Base-by-base conservation (phyloP, 148 eudicot species). In the Pharnaceum exiguum region DNA sequence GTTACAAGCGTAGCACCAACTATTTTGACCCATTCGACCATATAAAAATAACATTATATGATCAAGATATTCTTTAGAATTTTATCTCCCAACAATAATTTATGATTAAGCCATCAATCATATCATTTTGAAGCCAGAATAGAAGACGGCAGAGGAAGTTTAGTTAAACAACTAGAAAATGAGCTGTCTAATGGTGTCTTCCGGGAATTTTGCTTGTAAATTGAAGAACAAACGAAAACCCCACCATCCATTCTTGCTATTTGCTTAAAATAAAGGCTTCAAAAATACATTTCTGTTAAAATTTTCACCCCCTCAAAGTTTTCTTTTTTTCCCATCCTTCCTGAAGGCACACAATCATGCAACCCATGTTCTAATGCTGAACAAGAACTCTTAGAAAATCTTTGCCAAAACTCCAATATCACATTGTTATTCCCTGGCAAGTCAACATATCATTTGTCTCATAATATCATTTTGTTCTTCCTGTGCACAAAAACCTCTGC, bases 341-440 rank as follows among this genome's bases (percentile, higher is more conserved):
- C 15, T 25, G 11, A 54, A 21, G 33, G 23, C 21, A 40, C 46
- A 46, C 37, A 40, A 39, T 42, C 75, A 71, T 71, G 75, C 75
- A 71, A 17, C 70, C 75, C 70, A 71, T 60, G 68, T 57, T 55
- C 75, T 50, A 26, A 26, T 57, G 18, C 24, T 46, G 60, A 57
- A 51, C 13, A 52, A 43, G 53, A 44, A 69, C 32, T 51, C 59
- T 58, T 17, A 10, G 40, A 15, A 19, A 11, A 16, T 11, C 16
- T 4, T n/a, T 33, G 9, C 46, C 27, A 33, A 16, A 44, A 8
- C 5, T 2, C n/a, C 30, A 42, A 51, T 23, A 40, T 1, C 1
- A 60, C 25, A 17, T 25, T 35, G 19, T 17, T 36, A 16, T 10
- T 21, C 35, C 57, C 30, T 67, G 25, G 19, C 33, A 42, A 67